A percentile compares a stretch with the other conserved stretches of the same genome.
Evolutionary conservation across 208 protist species (phyloP).

Genomic region (Trypanosoma mega): DNA sequence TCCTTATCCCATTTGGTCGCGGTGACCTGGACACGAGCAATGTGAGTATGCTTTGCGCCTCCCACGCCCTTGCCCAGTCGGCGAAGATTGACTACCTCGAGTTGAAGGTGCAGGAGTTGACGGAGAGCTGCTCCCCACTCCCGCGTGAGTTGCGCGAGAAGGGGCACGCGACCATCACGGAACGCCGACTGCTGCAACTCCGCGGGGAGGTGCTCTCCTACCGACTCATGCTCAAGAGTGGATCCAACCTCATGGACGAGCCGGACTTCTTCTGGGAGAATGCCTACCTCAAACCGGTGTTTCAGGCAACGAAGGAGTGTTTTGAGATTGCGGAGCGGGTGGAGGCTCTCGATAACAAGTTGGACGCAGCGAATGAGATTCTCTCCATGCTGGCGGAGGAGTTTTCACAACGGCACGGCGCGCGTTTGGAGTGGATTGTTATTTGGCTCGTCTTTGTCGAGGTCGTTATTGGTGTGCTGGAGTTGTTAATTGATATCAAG

Average conservation of each 20-base stretch:
- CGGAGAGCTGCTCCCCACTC: slow-evolving; percentile 66
- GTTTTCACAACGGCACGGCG: slow-evolving; percentile 72
- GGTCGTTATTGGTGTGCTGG: slow-evolving; percentile 75
- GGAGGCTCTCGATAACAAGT: slow-evolving; percentile 73
- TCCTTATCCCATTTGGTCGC: slow-evolving; percentile 66
- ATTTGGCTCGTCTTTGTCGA: slow-evolving; percentile 84
- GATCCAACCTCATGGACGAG: slow-evolving; percentile 77
- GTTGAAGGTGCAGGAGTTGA: slow-evolving; percentile 65
- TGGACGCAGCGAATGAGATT: slow-evolving; percentile 77
- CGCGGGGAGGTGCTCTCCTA: slow-evolving; percentile 74
- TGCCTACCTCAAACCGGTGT: slow-evolving; percentile 75
- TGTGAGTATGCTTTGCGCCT: slow-evolving; percentile 66
- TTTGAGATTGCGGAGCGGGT: slow-evolving; percentile 66
- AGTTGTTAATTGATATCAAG: slow-evolving; percentile 57
- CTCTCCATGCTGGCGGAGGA: slow-evolving; percentile 76
- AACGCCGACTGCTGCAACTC: slow-evolving; percentile 61
- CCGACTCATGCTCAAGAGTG: slow-evolving; percentile 78
- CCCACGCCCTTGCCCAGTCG: slow-evolving; percentile 74
- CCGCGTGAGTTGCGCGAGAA: slow-evolving; percentile 63
- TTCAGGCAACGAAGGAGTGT: slow-evolving; percentile 73
- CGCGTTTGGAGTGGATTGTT: slow-evolving; percentile 81
- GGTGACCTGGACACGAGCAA: slow-evolving; percentile 54
- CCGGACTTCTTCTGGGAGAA: slow-evolving; percentile 86
- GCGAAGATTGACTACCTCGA: slow-evolving; percentile 86
- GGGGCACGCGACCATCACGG: slow-evolving; percentile 58